Evolutionary conservation across 2,329 filamentous ascomycete species (phyloP), one percentile per base, ranked within the genome.

Genomic region (Colletotrichum brevisporum): DNA sequence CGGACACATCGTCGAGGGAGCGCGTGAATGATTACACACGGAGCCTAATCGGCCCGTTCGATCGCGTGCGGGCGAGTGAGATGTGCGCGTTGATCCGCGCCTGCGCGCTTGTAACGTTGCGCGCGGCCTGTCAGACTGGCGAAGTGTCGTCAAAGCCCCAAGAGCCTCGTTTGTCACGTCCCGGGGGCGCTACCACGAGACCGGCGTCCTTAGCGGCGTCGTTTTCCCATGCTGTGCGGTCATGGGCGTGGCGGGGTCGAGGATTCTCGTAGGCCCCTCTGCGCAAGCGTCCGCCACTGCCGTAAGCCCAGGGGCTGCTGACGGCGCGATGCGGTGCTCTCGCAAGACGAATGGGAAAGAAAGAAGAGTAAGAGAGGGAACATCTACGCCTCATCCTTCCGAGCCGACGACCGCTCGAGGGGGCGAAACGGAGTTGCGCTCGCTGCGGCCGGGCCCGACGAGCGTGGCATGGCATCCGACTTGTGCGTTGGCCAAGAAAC

Each of bases 21-120:
- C 13, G 24, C 18, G 21, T 50, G n/a, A 5, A 47, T 2, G 43
- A 18, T 16, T 47, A 18, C n/a, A 59, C 39, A 45, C 21, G 50
- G 5, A 45, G 26, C 45, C 15, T 27, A 18, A 57, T 43, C 60
- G 64, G 45, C 54, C 59, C 9, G n/a, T 8, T 59, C 47, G 18
- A 39, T 39, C 43, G 18, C 45, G 4, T 36, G 21, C n/a, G 12
- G 13, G 39, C 45, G 45, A 58, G 45, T 18, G 57, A 56, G 61
- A 58, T 48, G 16, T 41, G 50, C 54, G 26, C 41, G 54, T 13
- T 21, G 55, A 61, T 61, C 43, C 62, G 66, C 66, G 62, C 66
- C 66, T 66, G 62, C 45, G 66, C 66, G 66, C 66, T 69, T 69
- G 66, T 60, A 69, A 69, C 66, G 66, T 69, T 69, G 66, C 66